Conservation (phyloP, 345 rosid species). For the Eucalyptus shirleyi region DNA sequence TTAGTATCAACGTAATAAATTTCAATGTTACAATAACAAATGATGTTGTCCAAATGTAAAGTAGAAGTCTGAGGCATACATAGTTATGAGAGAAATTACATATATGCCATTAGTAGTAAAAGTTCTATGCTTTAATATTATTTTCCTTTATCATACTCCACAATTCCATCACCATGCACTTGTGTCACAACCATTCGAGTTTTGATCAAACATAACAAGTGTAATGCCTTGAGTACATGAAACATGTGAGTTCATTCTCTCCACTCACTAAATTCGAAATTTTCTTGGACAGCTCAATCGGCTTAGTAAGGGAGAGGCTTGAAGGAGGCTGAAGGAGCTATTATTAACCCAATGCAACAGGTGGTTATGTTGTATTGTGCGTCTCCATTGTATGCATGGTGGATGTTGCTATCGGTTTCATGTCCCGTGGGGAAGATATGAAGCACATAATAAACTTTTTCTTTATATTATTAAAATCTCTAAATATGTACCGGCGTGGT, state of each 20-base stretch:
- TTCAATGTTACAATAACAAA: too few relatives aligned
- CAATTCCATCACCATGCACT: accelerated
- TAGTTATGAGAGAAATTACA: too few relatives aligned
- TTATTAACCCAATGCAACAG: neutral
- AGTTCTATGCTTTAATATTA: too few relatives aligned
- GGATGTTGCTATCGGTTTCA: neutral
- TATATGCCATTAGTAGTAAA: accelerated
- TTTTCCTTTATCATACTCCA: too few relatives aligned
- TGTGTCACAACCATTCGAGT: accelerated
- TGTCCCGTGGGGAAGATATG: neutral
- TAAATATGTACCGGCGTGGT: accelerated
- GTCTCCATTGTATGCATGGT: neutral
- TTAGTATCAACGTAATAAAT: too few relatives aligned
- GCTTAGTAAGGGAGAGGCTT: neutral
- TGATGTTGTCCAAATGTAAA: too few relatives aligned
- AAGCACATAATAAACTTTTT: neutral
- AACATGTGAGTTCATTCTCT: neutral
- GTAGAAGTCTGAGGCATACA: accelerated
- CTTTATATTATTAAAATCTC: neutral
- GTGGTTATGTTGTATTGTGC: neutral
- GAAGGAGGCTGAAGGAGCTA: too few relatives aligned
- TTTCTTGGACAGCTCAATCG: neutral
- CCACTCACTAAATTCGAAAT: neutral
- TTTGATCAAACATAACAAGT: neutral
- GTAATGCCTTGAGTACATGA: neutral